phyloP scores from a whole-genome alignment of 108 stramenopile genomes.

The Fragilariopsis cylindrus region DNA sequence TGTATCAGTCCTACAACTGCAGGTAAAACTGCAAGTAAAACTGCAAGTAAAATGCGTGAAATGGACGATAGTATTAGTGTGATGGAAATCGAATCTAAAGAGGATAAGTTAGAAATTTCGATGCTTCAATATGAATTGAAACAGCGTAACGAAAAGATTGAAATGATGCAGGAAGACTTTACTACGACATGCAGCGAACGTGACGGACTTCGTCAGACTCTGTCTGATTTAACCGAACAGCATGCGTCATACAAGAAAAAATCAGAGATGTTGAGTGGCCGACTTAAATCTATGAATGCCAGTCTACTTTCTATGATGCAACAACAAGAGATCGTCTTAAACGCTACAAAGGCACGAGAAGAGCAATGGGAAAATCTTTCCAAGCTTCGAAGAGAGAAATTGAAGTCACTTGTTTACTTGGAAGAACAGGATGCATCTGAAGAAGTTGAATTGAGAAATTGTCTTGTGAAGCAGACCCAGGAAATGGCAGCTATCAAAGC shows the following conservation, averaged over 20 bases:
- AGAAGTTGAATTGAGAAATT: constrained; percentile 32
- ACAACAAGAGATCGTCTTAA: constrained; percentile 39
- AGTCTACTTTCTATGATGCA: constrained; percentile 52
- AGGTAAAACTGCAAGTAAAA: neutral
- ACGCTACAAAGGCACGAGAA: constrained; percentile 36
- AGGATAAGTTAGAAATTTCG: constrained; percentile 20
- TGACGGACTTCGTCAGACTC: constrained; percentile 46
- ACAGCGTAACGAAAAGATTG: constrained; percentile 23
- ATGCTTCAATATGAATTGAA: constrained; percentile 27
- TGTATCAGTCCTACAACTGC: neutral
- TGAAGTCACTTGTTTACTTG: constrained; percentile 39
- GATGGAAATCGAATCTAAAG: constrained; percentile 20
- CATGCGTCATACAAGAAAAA: constrained; percentile 43
- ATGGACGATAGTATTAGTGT: constrained; percentile 27
- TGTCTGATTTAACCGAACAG: constrained; percentile 52
- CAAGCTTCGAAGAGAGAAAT: constrained; percentile 31
- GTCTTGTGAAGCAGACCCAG: constrained; percentile 40
- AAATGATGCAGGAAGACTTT: constrained; percentile 26
- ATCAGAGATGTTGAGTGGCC: constrained; percentile 40
- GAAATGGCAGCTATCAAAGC: constrained; percentile 59
- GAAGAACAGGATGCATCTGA: constrained; percentile 40
- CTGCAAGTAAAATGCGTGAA: neutral
- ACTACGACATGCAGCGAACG: constrained; percentile 27
- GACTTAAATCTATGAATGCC: constrained; percentile 45
- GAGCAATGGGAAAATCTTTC: constrained; percentile 29